Percentiles rank a stretch among this genome's conserved stretches.
phyloP scores from a whole-genome alignment of 2,329 filamentous ascomycete genomes.

The Paramyrothecium sp. region DNA sequence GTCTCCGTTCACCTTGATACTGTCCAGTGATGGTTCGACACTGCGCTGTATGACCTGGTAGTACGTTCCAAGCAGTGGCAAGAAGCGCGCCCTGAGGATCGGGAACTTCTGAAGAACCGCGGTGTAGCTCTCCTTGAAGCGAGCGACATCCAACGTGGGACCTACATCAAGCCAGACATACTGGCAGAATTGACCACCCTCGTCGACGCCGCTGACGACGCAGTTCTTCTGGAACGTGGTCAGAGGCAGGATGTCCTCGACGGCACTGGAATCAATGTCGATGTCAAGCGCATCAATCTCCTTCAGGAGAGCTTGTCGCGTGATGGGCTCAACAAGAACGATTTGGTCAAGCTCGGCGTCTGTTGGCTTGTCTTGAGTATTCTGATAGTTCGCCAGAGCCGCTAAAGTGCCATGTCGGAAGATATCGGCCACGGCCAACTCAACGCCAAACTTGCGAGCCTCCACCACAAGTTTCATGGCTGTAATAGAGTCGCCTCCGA shows the following conservation, averaged over 20 bases:
- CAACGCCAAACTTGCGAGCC: conserved; percentile 7
- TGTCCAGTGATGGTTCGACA: conserved; percentile 7
- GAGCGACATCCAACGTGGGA: conserved; percentile 9
- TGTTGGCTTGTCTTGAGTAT: neutral
- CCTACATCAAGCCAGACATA: conserved; percentile 20
- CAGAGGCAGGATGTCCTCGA: conserved; percentile 14
- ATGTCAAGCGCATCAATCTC: conserved; percentile 5
- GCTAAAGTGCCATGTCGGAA: conserved; percentile 8
- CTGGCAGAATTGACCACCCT: conserved; percentile 13
- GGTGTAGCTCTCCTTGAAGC: conserved; percentile 13
- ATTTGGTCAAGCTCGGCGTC: neutral
- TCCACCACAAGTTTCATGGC: conserved; percentile 43
- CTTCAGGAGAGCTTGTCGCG: conserved; percentile 3
- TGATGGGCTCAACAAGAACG: conserved; percentile 7
- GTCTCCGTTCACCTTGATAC: conserved; percentile 8
- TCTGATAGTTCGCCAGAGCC: conserved; percentile 1
- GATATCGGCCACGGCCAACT: conserved; percentile 10
- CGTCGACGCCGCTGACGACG: conserved; percentile 1
- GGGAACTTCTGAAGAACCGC: conserved; percentile 11
- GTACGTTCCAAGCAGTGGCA: conserved; percentile 10
- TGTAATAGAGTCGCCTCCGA: conserved; percentile 48
- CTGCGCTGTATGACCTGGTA: conserved; percentile 17
- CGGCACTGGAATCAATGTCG: neutral
- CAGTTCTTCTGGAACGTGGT: conserved; percentile 13
- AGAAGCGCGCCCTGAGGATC: conserved; percentile 19